Evolutionary conservation across 345 rosid species (phyloP).

Genomic region (Citrus reticulata): DNA sequence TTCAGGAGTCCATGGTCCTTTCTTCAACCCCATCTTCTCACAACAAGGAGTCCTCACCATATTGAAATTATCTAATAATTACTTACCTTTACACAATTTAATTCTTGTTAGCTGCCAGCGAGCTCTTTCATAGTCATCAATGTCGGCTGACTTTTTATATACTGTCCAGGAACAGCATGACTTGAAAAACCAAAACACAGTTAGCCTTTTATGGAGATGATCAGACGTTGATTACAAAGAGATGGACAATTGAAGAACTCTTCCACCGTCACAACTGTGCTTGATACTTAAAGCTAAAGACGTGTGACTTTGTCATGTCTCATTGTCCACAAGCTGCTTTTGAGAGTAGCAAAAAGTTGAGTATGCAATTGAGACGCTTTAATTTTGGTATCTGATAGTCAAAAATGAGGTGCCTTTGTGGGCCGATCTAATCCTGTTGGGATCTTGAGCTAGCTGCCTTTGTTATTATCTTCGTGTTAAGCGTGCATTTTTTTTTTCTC

Average conservation of each 20-base stretch:
- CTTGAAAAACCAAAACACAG: constrained; percentile 1
- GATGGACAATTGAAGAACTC: not conserved
- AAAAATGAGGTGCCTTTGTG: constrained; percentile 7
- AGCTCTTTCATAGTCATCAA: not conserved
- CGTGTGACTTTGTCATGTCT: not conserved
- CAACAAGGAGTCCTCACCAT: constrained; percentile 37
- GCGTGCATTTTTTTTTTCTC: not conserved
- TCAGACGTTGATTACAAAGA: constrained; percentile 4
- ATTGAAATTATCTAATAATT: not conserved
- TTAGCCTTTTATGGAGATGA: not conserved
- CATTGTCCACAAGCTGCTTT: constrained; percentile 1
- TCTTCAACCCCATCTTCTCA: constrained; percentile 43
- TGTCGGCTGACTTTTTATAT: not conserved
- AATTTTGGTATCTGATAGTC: not conserved
- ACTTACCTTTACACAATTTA: not conserved
- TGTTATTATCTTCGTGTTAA: not conserved
- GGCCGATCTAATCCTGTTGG: no score
- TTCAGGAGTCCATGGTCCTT: constrained; percentile 51
- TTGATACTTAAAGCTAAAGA: not conserved
- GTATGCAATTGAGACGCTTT: not conserved
- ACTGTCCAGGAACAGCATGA: not conserved
- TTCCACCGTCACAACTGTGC: constrained; percentile 2
- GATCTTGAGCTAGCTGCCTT: not conserved
- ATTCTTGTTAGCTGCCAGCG: not conserved
- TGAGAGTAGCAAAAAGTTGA: not conserved